Evolutionary conservation across 805 yeast genomes (phyloP).

Genomic region (Candida pseudofarinosa): DNA sequence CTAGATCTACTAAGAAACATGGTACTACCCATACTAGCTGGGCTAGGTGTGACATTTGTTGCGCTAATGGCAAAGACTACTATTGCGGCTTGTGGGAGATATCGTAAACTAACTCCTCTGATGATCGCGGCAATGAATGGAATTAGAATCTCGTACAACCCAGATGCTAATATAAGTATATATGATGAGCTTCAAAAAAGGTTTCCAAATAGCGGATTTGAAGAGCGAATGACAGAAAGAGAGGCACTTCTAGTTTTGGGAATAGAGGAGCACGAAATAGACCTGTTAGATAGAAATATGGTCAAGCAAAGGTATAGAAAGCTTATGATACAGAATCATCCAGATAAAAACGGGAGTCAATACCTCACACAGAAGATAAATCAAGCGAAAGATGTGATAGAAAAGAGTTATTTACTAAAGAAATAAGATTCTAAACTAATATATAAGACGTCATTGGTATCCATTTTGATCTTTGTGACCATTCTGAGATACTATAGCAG

Average conservation of each 20-base stretch:
- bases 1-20: too few relatives aligned
- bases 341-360: conserved; percentile 38
- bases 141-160: conserved; percentile 9
- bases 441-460: neutral
- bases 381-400: conserved; percentile 40
- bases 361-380: conserved; percentile 40
- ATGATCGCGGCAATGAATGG: conserved; percentile 34
- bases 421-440: conserved; percentile 6
- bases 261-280: conserved; percentile 37
- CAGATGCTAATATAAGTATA: conserved; percentile 6
- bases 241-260: conserved; percentile 41
- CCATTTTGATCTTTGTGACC: conserved; percentile 1
- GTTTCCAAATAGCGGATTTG: conserved; percentile 34
- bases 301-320: conserved; percentile 34
- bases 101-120: conserved; percentile 24
- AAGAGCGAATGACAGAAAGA: conserved; percentile 37
- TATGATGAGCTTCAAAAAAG: conserved; percentile 14
- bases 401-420: conserved; percentile 33
- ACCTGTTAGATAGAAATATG: conserved; percentile 31
- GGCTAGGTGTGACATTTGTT: conserved; percentile 49
- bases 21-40: conserved; percentile 50
- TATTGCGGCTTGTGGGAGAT: conserved; percentile 27
- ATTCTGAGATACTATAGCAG: neutral
- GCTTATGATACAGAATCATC: conserved; percentile 40
- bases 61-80: conserved; percentile 44